These are phyloP conservation scores for Hordeum vulgare DNA, from an alignment of 176 grass and related monocot species.

Conservation along the genomic window DNA sequence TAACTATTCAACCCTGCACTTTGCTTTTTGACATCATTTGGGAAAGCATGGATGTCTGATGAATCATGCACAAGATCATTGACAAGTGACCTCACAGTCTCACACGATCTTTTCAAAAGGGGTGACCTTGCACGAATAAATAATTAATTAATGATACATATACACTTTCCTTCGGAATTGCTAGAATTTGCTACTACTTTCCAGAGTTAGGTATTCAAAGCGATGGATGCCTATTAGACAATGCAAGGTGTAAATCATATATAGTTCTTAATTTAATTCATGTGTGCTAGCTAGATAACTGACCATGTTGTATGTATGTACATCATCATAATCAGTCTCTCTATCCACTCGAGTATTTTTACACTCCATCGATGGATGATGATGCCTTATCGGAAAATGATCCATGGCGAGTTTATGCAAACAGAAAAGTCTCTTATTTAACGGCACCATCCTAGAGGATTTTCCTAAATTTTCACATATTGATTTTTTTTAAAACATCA, in stretches of 20 bases:
- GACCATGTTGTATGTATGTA: neutral
- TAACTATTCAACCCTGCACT: neutral
- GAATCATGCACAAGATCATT: neutral
- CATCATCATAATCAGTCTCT: neutral
- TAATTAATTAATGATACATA: too few relatives aligned
- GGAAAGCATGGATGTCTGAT: neutral
- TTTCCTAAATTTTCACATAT: too few relatives aligned
- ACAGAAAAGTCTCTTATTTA: neutral
- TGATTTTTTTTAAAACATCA: too few relatives aligned
- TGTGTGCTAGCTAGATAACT: neutral
- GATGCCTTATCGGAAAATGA: neutral
- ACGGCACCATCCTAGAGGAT: too few relatives aligned
- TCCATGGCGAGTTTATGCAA: neutral
- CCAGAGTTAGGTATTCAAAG: neutral
- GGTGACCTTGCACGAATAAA: neutral
- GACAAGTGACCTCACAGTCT: neutral
- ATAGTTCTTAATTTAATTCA: neutral
- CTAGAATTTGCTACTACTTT: neutral
- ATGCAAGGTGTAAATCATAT: neutral
- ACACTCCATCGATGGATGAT: neutral
- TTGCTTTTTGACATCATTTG: neutral
- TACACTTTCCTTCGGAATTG: neutral
- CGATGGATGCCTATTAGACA: neutral
- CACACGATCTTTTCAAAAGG: too few relatives aligned
- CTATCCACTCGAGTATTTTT: neutral